These are phyloP conservation scores for Suillus fuscotomentosus DNA, from an alignment of 768 basidiomycete genomes.

Conservation along the genomic window DNA sequence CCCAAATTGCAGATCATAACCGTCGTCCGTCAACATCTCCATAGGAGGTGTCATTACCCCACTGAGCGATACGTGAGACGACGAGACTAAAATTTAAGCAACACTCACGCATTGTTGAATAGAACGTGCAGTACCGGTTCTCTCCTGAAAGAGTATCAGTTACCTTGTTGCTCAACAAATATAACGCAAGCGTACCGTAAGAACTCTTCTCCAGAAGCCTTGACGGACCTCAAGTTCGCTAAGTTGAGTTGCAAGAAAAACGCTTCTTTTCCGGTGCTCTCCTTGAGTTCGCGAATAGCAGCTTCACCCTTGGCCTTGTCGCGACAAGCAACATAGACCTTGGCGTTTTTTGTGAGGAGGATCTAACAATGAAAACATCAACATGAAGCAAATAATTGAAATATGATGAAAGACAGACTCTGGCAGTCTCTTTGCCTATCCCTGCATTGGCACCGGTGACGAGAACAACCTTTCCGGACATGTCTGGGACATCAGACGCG, in stretches of 20 bases:
- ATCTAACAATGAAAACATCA: conserved; percentile 22
- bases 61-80: background rate
- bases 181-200: conserved; percentile 20
- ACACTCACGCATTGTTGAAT: conserved; percentile 31
- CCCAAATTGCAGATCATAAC: conserved; percentile 25
- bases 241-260: conserved; percentile 45
- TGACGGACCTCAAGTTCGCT: conserved; percentile 41
- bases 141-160: conserved; percentile 13
- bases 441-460: conserved; percentile 50
- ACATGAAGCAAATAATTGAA: no score
- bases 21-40: conserved; percentile 24
- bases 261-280: conserved; percentile 42
- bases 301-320: conserved; percentile 33
- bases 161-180: background rate
- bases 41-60: conserved; percentile 33
- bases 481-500: conserved; percentile 31
- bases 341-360: conserved; percentile 44
- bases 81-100: conserved; percentile 2
- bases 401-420: conserved; percentile 8
- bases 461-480: conserved; percentile 32
- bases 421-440: conserved; percentile 43
- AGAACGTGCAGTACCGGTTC: conserved; percentile 27
- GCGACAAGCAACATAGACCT: conserved; percentile 49
- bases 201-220: conserved; percentile 40
- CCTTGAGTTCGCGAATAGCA: conserved; percentile 40